A percentile compares a stretch with the other conserved stretches of the same genome.
Evolutionary conservation across 768 basidiomycete species (phyloP).

Genomic region (Rhizopogon rudus): DNA sequence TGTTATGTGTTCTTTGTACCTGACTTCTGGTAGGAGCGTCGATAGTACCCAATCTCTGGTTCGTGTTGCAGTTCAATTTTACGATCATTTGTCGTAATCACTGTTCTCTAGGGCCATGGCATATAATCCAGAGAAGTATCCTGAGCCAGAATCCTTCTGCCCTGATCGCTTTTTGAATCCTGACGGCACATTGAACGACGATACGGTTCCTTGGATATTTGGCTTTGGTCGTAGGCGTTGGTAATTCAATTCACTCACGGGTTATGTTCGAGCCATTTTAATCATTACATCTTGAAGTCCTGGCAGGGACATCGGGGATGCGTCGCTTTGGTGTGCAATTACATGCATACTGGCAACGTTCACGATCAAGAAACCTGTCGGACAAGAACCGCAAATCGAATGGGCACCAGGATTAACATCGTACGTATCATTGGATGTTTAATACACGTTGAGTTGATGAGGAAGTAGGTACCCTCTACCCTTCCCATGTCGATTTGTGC

Average conservation of each 20-base stretch:
- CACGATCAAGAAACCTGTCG: slow-evolving; percentile 11
- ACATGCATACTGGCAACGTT: slow-evolving; percentile 11
- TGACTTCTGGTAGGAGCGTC: slow-evolving; percentile 2
- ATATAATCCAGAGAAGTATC: slow-evolving; percentile 6
- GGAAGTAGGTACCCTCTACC: too few species aligned
- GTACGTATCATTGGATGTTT: background rate
- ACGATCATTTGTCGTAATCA: background rate
- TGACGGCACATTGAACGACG: slow-evolving; percentile 7
- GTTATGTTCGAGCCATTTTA: background rate
- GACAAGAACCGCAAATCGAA: slow-evolving; percentile 9
- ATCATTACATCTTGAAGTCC: background rate
- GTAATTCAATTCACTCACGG: background rate
- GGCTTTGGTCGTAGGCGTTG: slow-evolving; percentile 11
- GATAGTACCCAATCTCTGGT: slow-evolving; percentile 11
- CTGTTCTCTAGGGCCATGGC: slow-evolving; percentile 6
- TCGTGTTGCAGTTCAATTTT: background rate
- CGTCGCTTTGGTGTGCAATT: slow-evolving; percentile 5
- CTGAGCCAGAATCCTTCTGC: slow-evolving; percentile 5
- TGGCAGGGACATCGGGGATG: slow-evolving; percentile 4
- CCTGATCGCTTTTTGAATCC: slow-evolving; percentile 9
- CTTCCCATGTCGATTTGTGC: too few species aligned
- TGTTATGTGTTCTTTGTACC: background rate
- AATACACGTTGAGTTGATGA: too few species aligned
- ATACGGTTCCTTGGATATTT: slow-evolving; percentile 7
- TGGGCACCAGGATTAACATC: slow-evolving; percentile 12